Base-by-base conservation (phyloP, 192 early-diverging fungal genomes). In the Entomortierella lignicola region DNA sequence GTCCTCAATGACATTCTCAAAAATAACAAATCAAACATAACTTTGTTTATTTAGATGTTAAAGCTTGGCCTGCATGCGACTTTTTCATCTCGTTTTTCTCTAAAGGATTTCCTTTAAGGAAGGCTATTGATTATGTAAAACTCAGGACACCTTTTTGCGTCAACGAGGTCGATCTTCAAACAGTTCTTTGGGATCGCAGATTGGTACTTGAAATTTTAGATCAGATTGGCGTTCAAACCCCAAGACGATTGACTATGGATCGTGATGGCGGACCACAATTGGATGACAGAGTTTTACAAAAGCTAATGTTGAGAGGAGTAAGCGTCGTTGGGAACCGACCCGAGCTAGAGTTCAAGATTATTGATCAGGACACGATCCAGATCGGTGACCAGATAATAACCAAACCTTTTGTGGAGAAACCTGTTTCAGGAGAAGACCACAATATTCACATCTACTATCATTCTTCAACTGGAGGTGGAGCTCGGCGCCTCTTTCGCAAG, bases 381-480 rank as follows among this genome's bases (percentile, higher is more conserved):
- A 84, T 96, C 15, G 92, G 92, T 8, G 84, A 87, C 27, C 64
- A 88, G 63, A 85, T 81, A 31, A 86, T 99, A 20, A 81, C 75
- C 69, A 99, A 99, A 80, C 96, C 97, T 18, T 99, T 97, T 88
- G 95, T 99, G 18, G 97, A 99, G 72, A 99, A 99, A 72, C 97
- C 97, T 12, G 92, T 94, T n/a, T 91, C 92, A 31, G 92, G 96
- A 26, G 97, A 99, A 81, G 91, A 99, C 80, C 97, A 99, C 85
- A 98, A 98, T 77, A 95, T 99, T 58, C 90, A 93, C 85, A 96
- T 99, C 57, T 98, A 99, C 87, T 99, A 96, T 80, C 83, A 90
- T 20, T 72, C 83, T 21, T 85, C 85, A 54, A 85, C 89, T 57
- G 97, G 97, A 44, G 96, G 97, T 61, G 94, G 94, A 26, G 89